Evolutionary conservation across 2,329 filamentous ascomycete genomes (phyloP).

Genomic region (Phaeomoniella chlamydospora): DNA sequence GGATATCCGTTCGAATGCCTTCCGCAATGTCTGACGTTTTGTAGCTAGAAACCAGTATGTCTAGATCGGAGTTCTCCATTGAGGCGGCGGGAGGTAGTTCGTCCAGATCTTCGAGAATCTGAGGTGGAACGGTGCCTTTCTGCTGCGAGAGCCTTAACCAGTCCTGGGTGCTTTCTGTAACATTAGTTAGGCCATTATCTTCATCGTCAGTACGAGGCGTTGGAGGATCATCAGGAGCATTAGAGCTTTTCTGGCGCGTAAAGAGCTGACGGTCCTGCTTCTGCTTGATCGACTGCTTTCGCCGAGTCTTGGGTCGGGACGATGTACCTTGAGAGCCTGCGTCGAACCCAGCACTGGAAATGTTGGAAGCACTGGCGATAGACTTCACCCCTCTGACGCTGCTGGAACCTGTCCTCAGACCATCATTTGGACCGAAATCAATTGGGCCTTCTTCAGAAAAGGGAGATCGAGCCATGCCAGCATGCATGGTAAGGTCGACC

Average conservation of each 20-base stretch:
- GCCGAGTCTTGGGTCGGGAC: conserved; percentile 51
- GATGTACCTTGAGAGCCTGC: conserved; percentile 44
- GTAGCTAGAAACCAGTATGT: conserved; percentile 65
- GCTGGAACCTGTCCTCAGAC: conserved; percentile 60
- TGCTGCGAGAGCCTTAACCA: conserved; percentile 47
- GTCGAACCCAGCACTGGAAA: conserved; percentile 50
- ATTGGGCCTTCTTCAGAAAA: conserved; percentile 42
- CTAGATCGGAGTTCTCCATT: conserved; percentile 58
- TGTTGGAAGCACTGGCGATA: conserved; percentile 67
- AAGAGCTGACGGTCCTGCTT: conserved; percentile 85
- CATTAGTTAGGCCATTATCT: conserved; percentile 33
- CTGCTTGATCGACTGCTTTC: conserved; percentile 66
- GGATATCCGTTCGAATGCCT: conserved; percentile 64
- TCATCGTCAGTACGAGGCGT: conserved; percentile 54
- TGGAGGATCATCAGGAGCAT: conserved; percentile 31
- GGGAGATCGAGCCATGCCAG: conserved; percentile 43
- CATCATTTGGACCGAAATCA: conserved; percentile 44
- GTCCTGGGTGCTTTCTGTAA: conserved; percentile 36
- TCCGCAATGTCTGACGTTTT: conserved; percentile 61
- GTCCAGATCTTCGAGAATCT: conserved; percentile 54
- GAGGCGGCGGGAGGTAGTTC: conserved; percentile 44
- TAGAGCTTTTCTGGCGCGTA: conserved; percentile 56
- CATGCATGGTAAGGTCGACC: conserved; percentile 96
- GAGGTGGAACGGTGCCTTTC: conserved; percentile 38
- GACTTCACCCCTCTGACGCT: conserved; percentile 84